Base-by-base conservation (phyloP, 2,329 filamentous ascomycete genomes). In the Exophiala calicioides region DNA sequence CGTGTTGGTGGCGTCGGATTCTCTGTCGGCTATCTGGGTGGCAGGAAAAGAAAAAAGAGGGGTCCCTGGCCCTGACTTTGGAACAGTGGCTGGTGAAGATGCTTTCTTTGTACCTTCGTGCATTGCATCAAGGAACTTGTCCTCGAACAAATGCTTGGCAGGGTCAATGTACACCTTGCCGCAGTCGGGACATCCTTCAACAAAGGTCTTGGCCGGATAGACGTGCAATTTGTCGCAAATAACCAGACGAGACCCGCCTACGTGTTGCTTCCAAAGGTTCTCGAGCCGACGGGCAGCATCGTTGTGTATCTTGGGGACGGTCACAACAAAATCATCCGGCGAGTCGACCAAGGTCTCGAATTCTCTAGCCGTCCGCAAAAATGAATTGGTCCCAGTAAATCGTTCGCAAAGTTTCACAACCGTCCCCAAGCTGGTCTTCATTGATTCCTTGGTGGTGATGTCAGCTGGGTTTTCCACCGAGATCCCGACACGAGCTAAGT, bases 111-210 rank as follows among this genome's bases (percentile, higher is more conserved):
- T 27, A n/a, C n/a, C n/a, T n/a, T n/a, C n/a, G n/a, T 19, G 20
- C 45, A 49, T 48, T 5, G 34, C 32, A 18, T 35, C 31, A 13
- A 49, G 24, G 26, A 48, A 48, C 10, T 33, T 15, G 21, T 30
- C 26, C 31, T 53, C 48, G 19, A 52, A 52, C 21, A 52, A 21
- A 16, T 52, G 23, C 24, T 44, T 47, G 9, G 38, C 35, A 15
- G 42, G 31, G 12, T 47, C 13, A n/a, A 20, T 16, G n/a, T 37
- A 16, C 33, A 15, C 20, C 20, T 47, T 42, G 8, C 43, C 56
- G 36, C 57, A 59, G 16, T 58, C 50, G 6, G 57, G 56, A 27
- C 57, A 59, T 9, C 43, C 47, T 10, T 36, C 15, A 15, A 20
- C 31, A 41, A 59, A 58, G 3, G 42, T 52, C 19, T 20, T 47